A percentile compares a stretch with the other conserved stretches of the same genome.
phyloP scores from a whole-genome alignment of 139 green algal species.

The Desmodesmus armatus region DNA sequence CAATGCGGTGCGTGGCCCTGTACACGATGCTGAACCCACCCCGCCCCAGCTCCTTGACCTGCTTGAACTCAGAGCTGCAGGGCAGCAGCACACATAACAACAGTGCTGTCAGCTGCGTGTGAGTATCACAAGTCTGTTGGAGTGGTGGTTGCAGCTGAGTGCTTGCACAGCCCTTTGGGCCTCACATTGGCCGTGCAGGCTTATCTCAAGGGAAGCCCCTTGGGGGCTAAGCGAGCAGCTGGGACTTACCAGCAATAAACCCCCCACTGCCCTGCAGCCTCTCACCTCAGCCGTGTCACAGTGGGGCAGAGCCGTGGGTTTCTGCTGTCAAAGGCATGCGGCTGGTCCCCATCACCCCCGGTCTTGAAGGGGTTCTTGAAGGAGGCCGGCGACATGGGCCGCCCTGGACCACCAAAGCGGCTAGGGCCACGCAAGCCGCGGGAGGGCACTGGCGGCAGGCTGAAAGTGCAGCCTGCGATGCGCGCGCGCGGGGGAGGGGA shows the following conservation, averaged over 20 bases:
- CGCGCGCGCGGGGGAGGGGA: too few relatives aligned
- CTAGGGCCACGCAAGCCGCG: background rate
- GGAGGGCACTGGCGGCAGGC: constrained; percentile 36
- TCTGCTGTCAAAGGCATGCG: constrained; percentile 30
- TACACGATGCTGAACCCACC: constrained; percentile 87
- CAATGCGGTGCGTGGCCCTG: constrained; percentile 75
- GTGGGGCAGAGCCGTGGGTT: constrained; percentile 26
- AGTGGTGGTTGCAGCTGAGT: background rate
- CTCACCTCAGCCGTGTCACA: constrained; percentile 33
- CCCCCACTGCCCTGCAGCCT: too few relatives aligned
- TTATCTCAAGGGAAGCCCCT: too few relatives aligned
- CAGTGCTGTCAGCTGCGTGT: too few relatives aligned
- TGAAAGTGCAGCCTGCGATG: constrained; percentile 40
- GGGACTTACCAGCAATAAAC: too few relatives aligned
- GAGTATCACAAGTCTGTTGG: background rate
- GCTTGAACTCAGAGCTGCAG: constrained; percentile 71
- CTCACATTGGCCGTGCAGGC: too few relatives aligned
- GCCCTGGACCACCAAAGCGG: constrained; percentile 26
- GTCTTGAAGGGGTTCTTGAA: constrained; percentile 46
- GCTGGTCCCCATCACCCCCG: constrained; percentile 24
- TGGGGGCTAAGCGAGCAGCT: too few relatives aligned
- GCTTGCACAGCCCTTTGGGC: too few relatives aligned
- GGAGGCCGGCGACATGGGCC: constrained; percentile 33
- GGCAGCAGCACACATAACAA: background rate
- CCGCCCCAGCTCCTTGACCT: constrained; percentile 72